These are phyloP conservation scores for Rhizophlyctis rosea DNA, from an alignment of 192 early-diverging fungal species.

Conservation along the genomic window DNA sequence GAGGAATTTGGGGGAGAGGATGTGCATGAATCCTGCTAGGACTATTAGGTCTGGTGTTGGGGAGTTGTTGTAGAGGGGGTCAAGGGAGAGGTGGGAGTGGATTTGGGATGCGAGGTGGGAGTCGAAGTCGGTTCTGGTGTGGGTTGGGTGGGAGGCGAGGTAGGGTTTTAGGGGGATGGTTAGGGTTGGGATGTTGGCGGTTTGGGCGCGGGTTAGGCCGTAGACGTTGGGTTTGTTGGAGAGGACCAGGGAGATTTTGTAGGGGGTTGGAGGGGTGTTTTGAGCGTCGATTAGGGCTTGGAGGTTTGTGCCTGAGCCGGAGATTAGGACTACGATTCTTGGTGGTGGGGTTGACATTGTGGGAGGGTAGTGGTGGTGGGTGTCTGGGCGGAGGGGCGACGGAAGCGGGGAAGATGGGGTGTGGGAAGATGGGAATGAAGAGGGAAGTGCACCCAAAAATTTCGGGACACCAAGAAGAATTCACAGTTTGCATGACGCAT, in stretches of 20 bases:
- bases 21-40: slow-evolving; percentile 98
- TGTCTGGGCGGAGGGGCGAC: too few species aligned
- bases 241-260: slow-evolving; percentile 79
- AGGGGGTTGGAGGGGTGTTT: slow-evolving; percentile 35
- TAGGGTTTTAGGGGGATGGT: slow-evolving; percentile 80
- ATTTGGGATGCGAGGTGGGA: slow-evolving; percentile 66
- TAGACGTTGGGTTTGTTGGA: slow-evolving; percentile 83
- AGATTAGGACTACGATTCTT: slow-evolving; percentile 86
- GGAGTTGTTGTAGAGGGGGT: not conserved
- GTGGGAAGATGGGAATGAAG: too few species aligned
- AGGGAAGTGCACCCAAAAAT: too few species aligned
- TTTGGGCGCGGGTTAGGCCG: slow-evolving; percentile 83
- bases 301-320: slow-evolving; percentile 92
- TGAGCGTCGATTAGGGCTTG: slow-evolving; percentile 93
- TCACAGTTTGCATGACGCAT: too few species aligned
- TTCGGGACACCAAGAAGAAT: too few species aligned
- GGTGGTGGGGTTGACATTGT: slow-evolving; percentile 14
- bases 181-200: slow-evolving; percentile 80
- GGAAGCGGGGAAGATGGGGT: too few species aligned
- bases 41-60: slow-evolving; percentile 76
- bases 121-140: slow-evolving; percentile 88
- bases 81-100: slow-evolving; percentile 6
- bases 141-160: slow-evolving; percentile 74
- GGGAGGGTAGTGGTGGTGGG: too few species aligned
- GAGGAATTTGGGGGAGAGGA: slow-evolving; percentile 84